Percentiles rank a stretch among this genome's conserved stretches.
Conservation (phyloP, 495 filamentous ascomycete genomes). For the Hyaloscypha variabilis region DNA sequence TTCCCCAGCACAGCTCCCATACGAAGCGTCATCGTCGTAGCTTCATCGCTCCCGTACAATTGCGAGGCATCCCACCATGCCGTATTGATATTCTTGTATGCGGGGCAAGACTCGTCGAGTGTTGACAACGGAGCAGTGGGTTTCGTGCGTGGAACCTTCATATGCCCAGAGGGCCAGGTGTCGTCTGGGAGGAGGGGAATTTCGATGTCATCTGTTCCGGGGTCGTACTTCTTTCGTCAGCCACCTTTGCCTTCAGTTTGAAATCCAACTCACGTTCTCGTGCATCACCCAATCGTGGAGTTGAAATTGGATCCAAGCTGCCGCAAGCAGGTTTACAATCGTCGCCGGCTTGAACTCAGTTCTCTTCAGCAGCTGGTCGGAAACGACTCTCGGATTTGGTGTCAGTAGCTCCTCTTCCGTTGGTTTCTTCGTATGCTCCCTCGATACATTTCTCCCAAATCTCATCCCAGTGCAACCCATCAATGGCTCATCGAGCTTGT, state of each 20-base stretch:
- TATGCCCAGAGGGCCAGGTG: conserved; percentile 33
- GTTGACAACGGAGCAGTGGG: conserved; percentile 34
- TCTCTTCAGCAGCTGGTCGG: conserved; percentile 39
- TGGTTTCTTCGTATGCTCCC: conserved; percentile 36
- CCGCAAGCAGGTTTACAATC: conserved; percentile 45
- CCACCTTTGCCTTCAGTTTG: background rate
- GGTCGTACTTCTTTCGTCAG: conserved; percentile 14
- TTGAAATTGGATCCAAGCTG: conserved; percentile 52
- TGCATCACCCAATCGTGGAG: conserved; percentile 46
- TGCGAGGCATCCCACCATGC: conserved; percentile 50
- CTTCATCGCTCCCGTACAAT: conserved; percentile 46
- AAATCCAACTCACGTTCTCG: conserved; percentile 27
- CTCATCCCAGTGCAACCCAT: conserved; percentile 50
- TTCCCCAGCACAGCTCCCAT: conserved; percentile 36
- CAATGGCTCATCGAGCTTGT: conserved; percentile 37
- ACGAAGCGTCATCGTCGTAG: conserved; percentile 37
- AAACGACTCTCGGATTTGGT: conserved; percentile 43
- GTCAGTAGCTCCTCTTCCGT: conserved; percentile 41
- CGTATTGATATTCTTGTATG: conserved; percentile 44
- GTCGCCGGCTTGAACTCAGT: conserved; percentile 45
- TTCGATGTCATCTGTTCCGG: conserved; percentile 31
- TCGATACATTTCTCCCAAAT: conserved; percentile 42
- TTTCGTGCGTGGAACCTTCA: conserved; percentile 36
- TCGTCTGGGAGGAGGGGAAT: conserved; percentile 37
- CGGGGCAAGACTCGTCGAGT: conserved; percentile 39